Conservation (phyloP, 768 basidiomycete genomes). For the Clavulina sp. region DNA sequence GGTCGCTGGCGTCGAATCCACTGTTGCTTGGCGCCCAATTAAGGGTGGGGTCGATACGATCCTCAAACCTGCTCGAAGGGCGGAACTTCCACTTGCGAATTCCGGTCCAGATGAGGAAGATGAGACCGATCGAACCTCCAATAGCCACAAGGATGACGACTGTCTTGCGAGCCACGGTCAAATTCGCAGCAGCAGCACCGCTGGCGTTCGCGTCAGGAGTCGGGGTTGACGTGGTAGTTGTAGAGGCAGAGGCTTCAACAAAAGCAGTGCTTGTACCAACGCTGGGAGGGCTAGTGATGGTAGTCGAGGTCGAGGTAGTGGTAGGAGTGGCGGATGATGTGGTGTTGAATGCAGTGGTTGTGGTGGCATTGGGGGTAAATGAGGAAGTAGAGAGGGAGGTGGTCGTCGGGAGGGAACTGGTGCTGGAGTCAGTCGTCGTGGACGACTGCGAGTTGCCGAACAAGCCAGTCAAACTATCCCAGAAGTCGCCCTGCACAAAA, state of each 20-base stretch:
- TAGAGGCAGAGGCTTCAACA: neutral
- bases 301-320: neutral
- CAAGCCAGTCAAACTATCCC: too few species aligned
- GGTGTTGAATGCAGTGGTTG: neutral
- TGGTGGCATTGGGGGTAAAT: too few species aligned
- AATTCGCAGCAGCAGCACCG: neutral
- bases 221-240: neutral
- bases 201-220: neutral
- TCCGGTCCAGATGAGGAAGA: conserved; percentile 68
- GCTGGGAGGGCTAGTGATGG: neutral
- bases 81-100: conserved; percentile 88
- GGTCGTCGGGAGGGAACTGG: neutral
- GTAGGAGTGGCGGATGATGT: neutral
- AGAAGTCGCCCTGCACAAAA: too few species aligned
- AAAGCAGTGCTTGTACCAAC: neutral
- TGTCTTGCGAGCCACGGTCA: conserved; percentile 21
- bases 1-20: conserved; percentile 23
- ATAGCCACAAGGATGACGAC: conserved; percentile 51
- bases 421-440: neutral
- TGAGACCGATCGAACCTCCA: conserved; percentile 46
- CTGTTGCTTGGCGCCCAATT: conserved; percentile 62
- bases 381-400: neutral
- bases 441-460: neutral
- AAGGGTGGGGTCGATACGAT: conserved; percentile 62
- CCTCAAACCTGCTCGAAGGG: conserved; percentile 62